These are phyloP conservation scores for Prunus davidiana DNA, from an alignment of 306 rosid genomes.

Conservation along the genomic window DNA sequence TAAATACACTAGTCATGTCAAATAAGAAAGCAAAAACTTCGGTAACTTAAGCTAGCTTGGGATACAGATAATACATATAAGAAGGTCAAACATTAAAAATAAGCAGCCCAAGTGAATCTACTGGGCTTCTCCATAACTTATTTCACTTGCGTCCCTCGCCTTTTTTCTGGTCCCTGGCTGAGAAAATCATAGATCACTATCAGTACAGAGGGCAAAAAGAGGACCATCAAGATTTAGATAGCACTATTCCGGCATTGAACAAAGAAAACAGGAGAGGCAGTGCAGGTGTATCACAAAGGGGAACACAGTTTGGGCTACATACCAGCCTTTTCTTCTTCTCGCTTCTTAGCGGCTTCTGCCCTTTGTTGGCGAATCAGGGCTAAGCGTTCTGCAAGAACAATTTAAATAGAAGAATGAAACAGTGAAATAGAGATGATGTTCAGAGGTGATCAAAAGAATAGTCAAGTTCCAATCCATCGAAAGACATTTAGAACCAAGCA, in stretches of 20 bases:
- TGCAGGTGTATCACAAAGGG: neutral
- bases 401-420: neutral
- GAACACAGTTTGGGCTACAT: neutral
- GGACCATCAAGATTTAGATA: neutral
- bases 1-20: neutral
- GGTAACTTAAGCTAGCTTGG: neutral
- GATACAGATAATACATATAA: constrained; percentile 9
- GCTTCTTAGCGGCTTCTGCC: constrained; percentile 88
- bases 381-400: constrained; percentile 66
- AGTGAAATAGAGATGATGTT: neutral
- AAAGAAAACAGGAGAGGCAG: neutral
- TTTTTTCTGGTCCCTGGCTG: constrained; percentile 92
- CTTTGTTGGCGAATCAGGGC: constrained; percentile 83
- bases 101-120: neutral
- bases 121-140: neutral
- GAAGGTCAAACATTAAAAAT: neutral
- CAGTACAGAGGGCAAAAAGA: neutral
- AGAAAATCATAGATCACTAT: constrained; percentile 4
- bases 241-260: neutral
- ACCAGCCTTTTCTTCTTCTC: constrained; percentile 97
- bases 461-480: too few relatives aligned
- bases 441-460: neutral
- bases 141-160: constrained; percentile 71
- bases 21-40: neutral
- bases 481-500: neutral